Percentiles rank a stretch among this genome's conserved stretches.
Conservation (phyloP, 306 rosid species). For the Lablab purpureus region DNA sequence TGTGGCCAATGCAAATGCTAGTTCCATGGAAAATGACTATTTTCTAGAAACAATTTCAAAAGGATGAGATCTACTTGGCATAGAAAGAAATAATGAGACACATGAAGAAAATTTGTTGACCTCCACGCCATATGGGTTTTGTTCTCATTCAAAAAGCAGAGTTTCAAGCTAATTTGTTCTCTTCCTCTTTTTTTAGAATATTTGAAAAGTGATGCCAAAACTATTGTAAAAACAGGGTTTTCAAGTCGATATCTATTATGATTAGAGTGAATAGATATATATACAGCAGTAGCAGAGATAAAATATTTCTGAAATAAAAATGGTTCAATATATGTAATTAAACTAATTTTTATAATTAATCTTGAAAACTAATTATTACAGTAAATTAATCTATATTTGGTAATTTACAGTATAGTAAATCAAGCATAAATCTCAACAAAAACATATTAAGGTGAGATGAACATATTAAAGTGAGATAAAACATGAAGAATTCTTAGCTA, state of each 20-base stretch:
- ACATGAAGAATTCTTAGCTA: neutral
- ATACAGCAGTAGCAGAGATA: too few species aligned
- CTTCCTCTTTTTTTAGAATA: neutral
- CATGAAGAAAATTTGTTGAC: conserved; percentile 9
- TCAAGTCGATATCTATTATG: too few species aligned
- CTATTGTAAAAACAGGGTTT: too few species aligned
- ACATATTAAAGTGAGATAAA: neutral
- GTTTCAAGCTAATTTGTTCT: neutral
- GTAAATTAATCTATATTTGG: too few species aligned
- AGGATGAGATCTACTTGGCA: neutral
- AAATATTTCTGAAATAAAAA: too few species aligned
- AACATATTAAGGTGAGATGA: too few species aligned
- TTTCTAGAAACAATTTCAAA: neutral
- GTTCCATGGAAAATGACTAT: neutral
- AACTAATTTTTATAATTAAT: too few species aligned
- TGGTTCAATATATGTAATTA: too few species aligned
- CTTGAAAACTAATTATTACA: too few species aligned
- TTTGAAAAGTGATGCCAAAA: neutral
- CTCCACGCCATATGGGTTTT: neutral
- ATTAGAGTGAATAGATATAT: too few species aligned
- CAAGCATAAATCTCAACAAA: too few species aligned
- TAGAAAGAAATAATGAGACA: neutral
- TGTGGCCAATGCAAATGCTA: neutral
- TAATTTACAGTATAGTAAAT: too few species aligned
- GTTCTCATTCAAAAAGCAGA: neutral